Evolutionary conservation across 169 alveolate species (phyloP), one percentile per base, ranked within the genome.

Genomic region (Hepatocystis sp.): DNA sequence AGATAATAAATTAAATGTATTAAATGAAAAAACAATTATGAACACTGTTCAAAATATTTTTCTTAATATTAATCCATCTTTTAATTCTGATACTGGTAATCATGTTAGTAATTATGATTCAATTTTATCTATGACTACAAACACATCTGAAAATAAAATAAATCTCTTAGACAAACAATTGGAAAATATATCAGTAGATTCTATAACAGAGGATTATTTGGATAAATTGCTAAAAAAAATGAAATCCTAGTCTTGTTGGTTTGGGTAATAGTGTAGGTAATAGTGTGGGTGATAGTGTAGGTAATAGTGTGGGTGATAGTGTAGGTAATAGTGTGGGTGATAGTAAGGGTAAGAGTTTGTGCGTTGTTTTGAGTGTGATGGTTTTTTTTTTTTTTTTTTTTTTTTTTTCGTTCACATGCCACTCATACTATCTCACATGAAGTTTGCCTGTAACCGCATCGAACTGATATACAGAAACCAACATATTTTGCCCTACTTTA

Each of bases 31-130:
- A 49, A 32, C 55, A 21, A 71, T 71, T 11, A 71, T 30, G 78
- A 65, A 71, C 28, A 71, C 86, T 11, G 36, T 71, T 7, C 67
- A 56, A 44, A 71, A 71, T 44, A 42, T 51, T 51, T 58, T 71
- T 2, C n/a, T 61, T 17, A 71, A 55, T 28, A 44, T 52, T 0
- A 71, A 71, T 39, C 47, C 86, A 8, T 71, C 86, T 44, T 71
- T 71, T 58, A 60, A 44, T 56, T 71, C 76, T 27, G 56, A 71
- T 25, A 13, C 78, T 11, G n/a, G n/a, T n/a, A 71, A 30, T 58
- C 30, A 17, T 4, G 39, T 30, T 44, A 58, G 78, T 25, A 64
- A 71, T 36, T 71, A 21, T 64, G 28, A 15, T 51, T 56, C 46
- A 17, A 13, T 71, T 27, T 17, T 28, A 2, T 44, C 56, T 2